Percentiles rank a stretch among this genome's conserved stretches.
Conservation (phyloP, 148 eudicot genomes). For the Chenopodium formosanum region DNA sequence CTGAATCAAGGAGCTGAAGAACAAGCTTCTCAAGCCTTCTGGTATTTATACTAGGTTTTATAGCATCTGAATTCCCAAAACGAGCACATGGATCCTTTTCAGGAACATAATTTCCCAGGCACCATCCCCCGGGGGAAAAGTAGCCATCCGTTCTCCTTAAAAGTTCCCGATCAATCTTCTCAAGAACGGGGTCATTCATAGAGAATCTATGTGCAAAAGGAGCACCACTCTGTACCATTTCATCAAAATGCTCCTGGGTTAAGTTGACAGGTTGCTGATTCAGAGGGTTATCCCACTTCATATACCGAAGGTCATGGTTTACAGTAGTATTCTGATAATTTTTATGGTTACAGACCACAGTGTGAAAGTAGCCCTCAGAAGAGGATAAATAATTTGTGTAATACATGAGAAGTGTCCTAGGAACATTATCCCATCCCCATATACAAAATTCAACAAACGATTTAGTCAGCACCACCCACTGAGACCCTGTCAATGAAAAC, state of each 20-base stretch:
- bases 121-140: conserved; percentile 69
- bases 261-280: conserved; percentile 61
- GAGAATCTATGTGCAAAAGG: conserved; percentile 73
- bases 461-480: conserved; percentile 73
- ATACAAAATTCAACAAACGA: conserved; percentile 81
- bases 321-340: conserved; percentile 93
- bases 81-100: conserved; percentile 56
- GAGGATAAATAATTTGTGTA: conserved; percentile 80
- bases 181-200: conserved; percentile 60
- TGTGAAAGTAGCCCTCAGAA: conserved; percentile 87
- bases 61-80: conserved; percentile 51
- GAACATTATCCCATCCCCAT: conserved; percentile 98
- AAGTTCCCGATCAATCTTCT: conserved; percentile 66
- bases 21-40: conserved; percentile 71
- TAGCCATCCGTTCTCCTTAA: conserved; percentile 47
- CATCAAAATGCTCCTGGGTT: conserved; percentile 54
- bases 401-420: conserved; percentile 89
- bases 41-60: conserved; percentile 65
- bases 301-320: conserved; percentile 67
- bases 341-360: conserved; percentile 82
- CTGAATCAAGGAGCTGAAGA: conserved; percentile 67
- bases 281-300: conserved; percentile 67
- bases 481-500: conserved; percentile 56
- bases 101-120: conserved; percentile 41
- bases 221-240: conserved; percentile 75